Percentiles rank a stretch among this genome's conserved stretches.
Evolutionary conservation across 495 filamentous ascomycete species (phyloP).

Genomic region (Neohortaea acidophila): DNA sequence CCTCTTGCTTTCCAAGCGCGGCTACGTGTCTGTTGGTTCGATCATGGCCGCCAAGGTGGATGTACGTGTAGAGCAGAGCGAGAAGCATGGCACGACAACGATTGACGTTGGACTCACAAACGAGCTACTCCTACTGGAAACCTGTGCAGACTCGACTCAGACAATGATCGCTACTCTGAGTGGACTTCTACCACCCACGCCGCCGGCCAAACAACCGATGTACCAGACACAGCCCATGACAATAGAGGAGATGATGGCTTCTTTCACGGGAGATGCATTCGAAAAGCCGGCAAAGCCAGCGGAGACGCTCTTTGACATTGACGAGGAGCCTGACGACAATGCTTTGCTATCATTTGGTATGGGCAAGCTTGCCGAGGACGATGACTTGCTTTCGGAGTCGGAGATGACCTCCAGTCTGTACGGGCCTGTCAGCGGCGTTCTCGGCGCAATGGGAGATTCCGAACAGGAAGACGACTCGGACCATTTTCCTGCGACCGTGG

Average conservation of each 20-base stretch:
- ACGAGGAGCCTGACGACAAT: constrained; percentile 11
- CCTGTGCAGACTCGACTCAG: constrained; percentile 93
- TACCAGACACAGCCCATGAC: constrained; percentile 81
- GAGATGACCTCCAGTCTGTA: constrained; percentile 17
- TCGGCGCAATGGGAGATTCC: constrained; percentile 12
- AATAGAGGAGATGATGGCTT: constrained; percentile 73
- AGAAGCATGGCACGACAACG: constrained; percentile 41
- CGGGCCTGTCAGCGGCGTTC: constrained; percentile 13
- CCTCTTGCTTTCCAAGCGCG: constrained; percentile 46
- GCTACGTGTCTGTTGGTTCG: constrained; percentile 71
- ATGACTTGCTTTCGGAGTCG: constrained; percentile 12
- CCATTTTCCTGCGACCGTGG: constrained; percentile 35
- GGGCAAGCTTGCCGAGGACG: constrained; percentile 7
- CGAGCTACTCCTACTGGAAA: constrained; percentile 78
- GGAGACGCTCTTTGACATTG: constrained; percentile 11
- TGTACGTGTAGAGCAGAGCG: constrained; percentile 39
- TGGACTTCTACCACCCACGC: constrained; percentile 65
- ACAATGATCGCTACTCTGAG: constrained; percentile 71
- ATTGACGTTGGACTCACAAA: constrained; percentile 70
- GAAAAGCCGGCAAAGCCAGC: constrained; percentile 11
- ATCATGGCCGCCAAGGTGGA: constrained; percentile 62
- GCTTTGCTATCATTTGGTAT: not conserved
- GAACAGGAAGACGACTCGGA: constrained; percentile 20
- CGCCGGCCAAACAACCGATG: constrained; percentile 63
- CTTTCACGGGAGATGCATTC: constrained; percentile 50